Percentiles rank a stretch among this genome's conserved stretches.
Conservation (phyloP, 2,329 filamentous ascomycete species). For the Fusarium haematococcum region DNA sequence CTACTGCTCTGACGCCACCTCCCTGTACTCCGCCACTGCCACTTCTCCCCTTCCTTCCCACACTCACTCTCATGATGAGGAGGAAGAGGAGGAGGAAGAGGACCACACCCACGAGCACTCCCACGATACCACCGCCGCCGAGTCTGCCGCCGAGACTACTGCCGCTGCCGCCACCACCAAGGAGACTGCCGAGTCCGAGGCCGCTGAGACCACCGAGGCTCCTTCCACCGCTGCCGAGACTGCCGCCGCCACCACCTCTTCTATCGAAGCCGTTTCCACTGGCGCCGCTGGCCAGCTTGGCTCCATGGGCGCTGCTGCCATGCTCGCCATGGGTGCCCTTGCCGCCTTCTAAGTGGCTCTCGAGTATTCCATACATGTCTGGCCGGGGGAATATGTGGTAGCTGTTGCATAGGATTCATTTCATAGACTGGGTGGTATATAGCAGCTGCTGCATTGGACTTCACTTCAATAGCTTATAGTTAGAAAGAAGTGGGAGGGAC, state of each 20-base stretch:
- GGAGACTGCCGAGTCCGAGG: not conserved
- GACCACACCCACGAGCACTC: not conserved
- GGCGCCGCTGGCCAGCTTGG: not conserved
- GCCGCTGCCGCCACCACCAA: not conserved
- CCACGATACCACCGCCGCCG: not conserved
- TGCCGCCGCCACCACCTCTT: not conserved
- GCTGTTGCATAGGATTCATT: not conserved
- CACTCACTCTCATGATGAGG: conserved; percentile 3
- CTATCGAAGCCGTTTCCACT: not conserved
- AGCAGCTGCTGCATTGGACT: not conserved
- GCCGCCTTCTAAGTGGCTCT: conserved; percentile 1
- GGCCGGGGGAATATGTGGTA: not conserved
- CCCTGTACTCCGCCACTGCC: not conserved
- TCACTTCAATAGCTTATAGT: conserved; percentile 4
- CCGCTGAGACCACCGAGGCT: not conserved
- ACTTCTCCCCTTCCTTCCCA: conserved; percentile 1
- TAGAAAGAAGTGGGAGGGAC: not conserved
- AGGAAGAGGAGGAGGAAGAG: conserved; percentile 4
- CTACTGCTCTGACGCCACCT: not conserved
- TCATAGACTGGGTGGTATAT: not conserved
- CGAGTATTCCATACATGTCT: not conserved
- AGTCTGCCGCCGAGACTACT: not conserved
- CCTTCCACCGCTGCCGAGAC: not conserved
- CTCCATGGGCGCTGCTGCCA: conserved; percentile 5
- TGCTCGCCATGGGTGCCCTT: conserved; percentile 4